Conservation (phyloP, 179 eudicot genomes). For the Carnegiea gigantea region DNA sequence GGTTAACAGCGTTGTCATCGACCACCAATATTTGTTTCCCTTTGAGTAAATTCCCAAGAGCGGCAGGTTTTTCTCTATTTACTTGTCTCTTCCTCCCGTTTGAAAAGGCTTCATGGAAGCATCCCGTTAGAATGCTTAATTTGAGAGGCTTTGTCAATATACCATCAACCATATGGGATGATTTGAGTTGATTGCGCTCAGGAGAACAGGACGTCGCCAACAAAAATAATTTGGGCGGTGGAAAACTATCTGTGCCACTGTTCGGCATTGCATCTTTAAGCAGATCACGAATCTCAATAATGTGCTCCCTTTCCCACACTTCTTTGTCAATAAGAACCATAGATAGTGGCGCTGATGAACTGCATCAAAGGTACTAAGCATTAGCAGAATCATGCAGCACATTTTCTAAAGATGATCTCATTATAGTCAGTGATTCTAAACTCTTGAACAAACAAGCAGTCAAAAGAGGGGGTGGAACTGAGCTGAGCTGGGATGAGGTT, state of each 20-base stretch:
- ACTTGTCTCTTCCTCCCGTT: conserved; percentile 49
- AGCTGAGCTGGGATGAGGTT: too few species aligned
- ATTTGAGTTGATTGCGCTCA: conserved; percentile 54
- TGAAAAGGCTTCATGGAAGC: conserved; percentile 64
- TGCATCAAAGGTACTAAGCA: conserved; percentile 28
- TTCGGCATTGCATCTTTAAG: conserved; percentile 37
- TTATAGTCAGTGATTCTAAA: too few species aligned
- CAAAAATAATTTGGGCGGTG: conserved; percentile 49
- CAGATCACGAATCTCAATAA: conserved; percentile 36
- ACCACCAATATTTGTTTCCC: conserved; percentile 75
- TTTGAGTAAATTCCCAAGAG: conserved; percentile 47
- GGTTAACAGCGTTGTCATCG: conserved; percentile 78
- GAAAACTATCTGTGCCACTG: conserved; percentile 18
- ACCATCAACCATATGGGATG: conserved; percentile 54
- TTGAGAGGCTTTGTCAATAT: conserved; percentile 75
- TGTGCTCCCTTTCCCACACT: conserved; percentile 52
- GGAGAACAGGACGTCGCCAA: conserved; percentile 47
- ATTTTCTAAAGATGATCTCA: too few species aligned
- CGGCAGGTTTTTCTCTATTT: conserved; percentile 41
- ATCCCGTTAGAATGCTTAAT: conserved; percentile 50
- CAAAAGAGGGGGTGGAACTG: too few species aligned
- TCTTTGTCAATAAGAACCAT: conserved; percentile 76
- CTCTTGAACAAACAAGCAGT: too few species aligned
- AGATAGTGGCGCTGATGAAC: conserved; percentile 42
- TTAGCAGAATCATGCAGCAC: conserved; percentile 10